phyloP scores from a whole-genome alignment of 257 asterid genomes.

The Solanum megistacrolobum region DNA sequence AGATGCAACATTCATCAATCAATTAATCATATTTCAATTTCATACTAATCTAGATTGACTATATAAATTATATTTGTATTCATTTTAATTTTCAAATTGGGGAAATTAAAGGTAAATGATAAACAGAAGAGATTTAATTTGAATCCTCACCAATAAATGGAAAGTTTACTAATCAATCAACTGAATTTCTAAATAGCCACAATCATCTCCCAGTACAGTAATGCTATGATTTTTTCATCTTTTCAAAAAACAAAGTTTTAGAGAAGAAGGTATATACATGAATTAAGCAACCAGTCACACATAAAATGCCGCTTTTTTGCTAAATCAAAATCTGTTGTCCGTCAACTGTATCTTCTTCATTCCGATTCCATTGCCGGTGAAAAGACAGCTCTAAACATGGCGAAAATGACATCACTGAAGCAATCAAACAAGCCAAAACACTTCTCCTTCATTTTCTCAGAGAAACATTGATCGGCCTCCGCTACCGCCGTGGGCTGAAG shows the following conservation, averaged over 20 bases:
- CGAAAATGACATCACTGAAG: conserved; percentile 36
- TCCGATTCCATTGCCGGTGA: not conserved
- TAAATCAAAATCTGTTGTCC: not conserved
- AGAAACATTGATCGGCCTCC: conserved; percentile 13
- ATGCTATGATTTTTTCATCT: not conserved
- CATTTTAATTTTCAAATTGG: too few species aligned
- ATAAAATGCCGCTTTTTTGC: not conserved
- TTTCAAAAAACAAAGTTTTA: not conserved
- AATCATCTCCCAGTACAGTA: not conserved
- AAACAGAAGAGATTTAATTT: not conserved
- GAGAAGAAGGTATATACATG: not conserved
- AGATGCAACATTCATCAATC: not conserved
- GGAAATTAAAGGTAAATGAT: not conserved
- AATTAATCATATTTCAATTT: not conserved
- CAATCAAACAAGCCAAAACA: conserved; percentile 35
- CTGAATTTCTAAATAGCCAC: not conserved
- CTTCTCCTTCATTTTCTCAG: conserved; percentile 13
- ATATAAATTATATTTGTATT: not conserved
- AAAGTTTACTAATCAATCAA: not conserved
- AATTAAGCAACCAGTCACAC: not conserved
- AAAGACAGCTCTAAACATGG: conserved; percentile 12
- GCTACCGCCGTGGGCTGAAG: conserved; percentile 52
- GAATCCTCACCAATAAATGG: not conserved
- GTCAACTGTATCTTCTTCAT: conserved; percentile 11
- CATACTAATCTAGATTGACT: not conserved